Base-by-base conservation (phyloP, 1,139 yeast species). In the Sugiyamaella castrensis region DNA sequence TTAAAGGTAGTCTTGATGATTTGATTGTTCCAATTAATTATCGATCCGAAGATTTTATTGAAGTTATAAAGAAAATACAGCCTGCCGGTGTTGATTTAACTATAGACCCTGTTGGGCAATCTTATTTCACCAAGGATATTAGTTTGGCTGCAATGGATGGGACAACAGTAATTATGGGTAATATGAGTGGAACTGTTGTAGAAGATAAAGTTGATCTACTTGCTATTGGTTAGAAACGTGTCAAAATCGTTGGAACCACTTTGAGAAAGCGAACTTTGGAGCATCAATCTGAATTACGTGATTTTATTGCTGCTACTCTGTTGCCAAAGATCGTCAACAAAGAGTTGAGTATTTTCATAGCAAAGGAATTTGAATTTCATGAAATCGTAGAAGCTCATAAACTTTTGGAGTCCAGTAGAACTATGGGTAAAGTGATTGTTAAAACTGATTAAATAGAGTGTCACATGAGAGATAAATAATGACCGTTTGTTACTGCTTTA, bases 81-180 rank as follows among this genome's bases (percentile, higher is more conserved):
- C 58, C 60, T 11, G 46, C 54, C 1, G 70, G 69, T 2, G 56
- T 68, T 11, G 63, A 69, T 45, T 57, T 65, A 11, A 57, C 65
- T 13, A 54, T 69, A n/a, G 72, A 68, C 48, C 67, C 69, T n/a
- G 64, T 66, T 10, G 69, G 69, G n/a, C 58, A 53, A 28, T 52
- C 57, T 2, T 63, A 65, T 48, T 59, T 66, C 43, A 46, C 48
- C 27, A 46, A 53, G 36, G 57, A 65, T 50, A 46, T 65, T 6
- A 55, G 54, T 5, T 53, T 57, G 8, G 53, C 61, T 11, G 60
- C 61, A 7, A 52, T 51, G 2, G 69, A 63, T n/a, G 70, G 68
- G 13, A 49, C 62, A 1, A 43, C 65, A 2, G 69, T 66, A 10
- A 35, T 63, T 33, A 54, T 66, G 57, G 65, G 66, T 7, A 41